Evolutionary conservation across 1,139 yeast species (phyloP), one percentile per base, ranked within the genome.

Genomic region (Hemisphaericaspora subhashii): DNA sequence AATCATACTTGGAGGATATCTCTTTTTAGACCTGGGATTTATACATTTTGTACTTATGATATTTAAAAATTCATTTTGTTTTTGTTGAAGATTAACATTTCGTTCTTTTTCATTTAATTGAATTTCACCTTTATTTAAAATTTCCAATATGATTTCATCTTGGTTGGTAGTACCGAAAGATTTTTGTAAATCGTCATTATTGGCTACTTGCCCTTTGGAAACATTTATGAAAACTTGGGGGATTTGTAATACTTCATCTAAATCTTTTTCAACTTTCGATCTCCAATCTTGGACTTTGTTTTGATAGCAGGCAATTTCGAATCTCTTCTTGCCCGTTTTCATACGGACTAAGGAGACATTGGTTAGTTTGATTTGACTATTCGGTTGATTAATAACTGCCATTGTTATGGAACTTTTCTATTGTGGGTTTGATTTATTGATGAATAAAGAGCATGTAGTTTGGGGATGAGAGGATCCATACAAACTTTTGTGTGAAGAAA

Each of bases 251-350:
- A 92, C 98, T 58, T 92, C 98, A 64, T 92, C 98, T 10, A 94
- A 61, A 58, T 92, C 97, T 52, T 87, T 92, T 57, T 94, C 98
- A 9, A 82, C 83, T 58, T 84, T 89, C 58, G 78, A 77, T 52
- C 97, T 73, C 83, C 92, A 92, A 62, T 92, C 98, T 57, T 90
- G 98, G 10, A 92, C 97, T 57, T 94, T 92, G 56, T 92, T 92
- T 56, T 88, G 97, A 60, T 92, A 92, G 58, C 98, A 92, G 0
- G 98, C 98, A 35, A 94, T 78, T 62, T 92, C 98, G 55, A 89
- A 92, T 47, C 97, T 69, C 62, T 87, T 86, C 57, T 87, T 87
- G 23, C 92, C 96, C 58, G 86, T 88, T 55, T 85, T 86, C 81
- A 92, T 82, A 38, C 94, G 76, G 37, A 92, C 97, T 44, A 92